These are phyloP conservation scores for Aspergillus pseudoterreus DNA, from an alignment of 2,329 filamentous ascomycete genomes.

Conservation along the genomic window DNA sequence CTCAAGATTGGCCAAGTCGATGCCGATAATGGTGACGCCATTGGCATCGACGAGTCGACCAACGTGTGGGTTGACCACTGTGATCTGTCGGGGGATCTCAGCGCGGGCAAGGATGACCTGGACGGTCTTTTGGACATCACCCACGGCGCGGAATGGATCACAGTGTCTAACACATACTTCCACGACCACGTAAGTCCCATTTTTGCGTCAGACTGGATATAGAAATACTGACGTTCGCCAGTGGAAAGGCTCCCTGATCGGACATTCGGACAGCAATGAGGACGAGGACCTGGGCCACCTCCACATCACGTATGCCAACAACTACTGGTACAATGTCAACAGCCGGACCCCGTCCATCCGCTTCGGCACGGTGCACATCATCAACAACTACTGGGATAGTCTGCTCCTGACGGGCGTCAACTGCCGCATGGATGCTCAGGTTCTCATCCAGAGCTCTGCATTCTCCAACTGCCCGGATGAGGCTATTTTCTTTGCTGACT, in stretches of 20 bases:
- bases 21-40: neutral
- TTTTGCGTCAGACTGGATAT: neutral
- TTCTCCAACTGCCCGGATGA: slow-evolving; percentile 1
- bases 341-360: neutral
- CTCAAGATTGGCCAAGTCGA: neutral
- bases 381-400: slow-evolving; percentile 4
- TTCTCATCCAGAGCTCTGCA: slow-evolving; percentile 1
- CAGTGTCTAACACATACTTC: neutral
- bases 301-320: neutral
- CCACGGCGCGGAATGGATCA: neutral
- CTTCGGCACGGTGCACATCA: slow-evolving; percentile 1
- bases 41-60: neutral
- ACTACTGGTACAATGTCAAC: neutral
- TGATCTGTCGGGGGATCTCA: neutral
- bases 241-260: slow-evolving; percentile 1
- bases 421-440: slow-evolving; percentile 3
- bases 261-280: neutral
- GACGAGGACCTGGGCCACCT: neutral
- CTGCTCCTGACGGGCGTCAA: neutral
- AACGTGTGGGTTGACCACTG: neutral
- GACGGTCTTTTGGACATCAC: neutral
- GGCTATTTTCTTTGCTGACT: neutral
- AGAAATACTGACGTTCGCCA: neutral
- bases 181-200: neutral
- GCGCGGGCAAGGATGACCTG: neutral